Evolutionary conservation across 1,139 yeast genomes (phyloP).

Genomic region (Kodamaea alishanica): DNA sequence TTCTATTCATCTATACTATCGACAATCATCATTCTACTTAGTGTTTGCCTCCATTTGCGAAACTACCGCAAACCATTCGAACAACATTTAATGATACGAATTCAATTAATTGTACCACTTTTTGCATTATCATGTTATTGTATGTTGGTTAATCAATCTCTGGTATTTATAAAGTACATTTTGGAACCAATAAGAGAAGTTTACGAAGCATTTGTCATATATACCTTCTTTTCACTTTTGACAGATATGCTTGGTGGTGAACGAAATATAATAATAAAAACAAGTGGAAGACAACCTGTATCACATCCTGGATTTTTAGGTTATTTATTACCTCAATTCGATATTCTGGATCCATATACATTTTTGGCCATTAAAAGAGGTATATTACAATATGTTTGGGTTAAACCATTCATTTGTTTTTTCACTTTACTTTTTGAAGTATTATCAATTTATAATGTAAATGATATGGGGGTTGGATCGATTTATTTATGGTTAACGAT

Average conservation of each 20-base stretch:
- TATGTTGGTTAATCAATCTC: conserved; percentile 44
- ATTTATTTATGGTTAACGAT: conserved; percentile 66
- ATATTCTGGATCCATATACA: conserved; percentile 81
- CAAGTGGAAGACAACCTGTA: conserved; percentile 74
- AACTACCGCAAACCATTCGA: conserved; percentile 88
- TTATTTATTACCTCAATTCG: conserved; percentile 53
- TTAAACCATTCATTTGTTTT: conserved; percentile 75
- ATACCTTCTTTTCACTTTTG: conserved; percentile 81
- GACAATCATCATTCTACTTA: conserved; percentile 29
- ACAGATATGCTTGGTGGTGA: conserved; percentile 92
- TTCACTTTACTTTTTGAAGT: conserved; percentile 51
- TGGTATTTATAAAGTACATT: conserved; percentile 37
- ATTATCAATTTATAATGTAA: conserved; percentile 48
- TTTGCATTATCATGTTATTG: conserved; percentile 54
- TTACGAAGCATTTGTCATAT: conserved; percentile 93
- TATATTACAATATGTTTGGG: conserved; percentile 90
- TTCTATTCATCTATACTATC: conserved; percentile 35
- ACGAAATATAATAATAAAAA: conserved; percentile 66
- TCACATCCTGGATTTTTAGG: conserved; percentile 63
- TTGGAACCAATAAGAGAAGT: conserved; percentile 82
- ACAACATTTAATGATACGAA: conserved; percentile 81
- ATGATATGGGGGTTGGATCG: conserved; percentile 47
- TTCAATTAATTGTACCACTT: conserved; percentile 63
- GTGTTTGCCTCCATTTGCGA: conserved; percentile 33
- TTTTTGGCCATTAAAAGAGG: conserved; percentile 79